Conservation (phyloP, 495 filamentous ascomycete species). For the Penicillium riverlandense region DNA sequence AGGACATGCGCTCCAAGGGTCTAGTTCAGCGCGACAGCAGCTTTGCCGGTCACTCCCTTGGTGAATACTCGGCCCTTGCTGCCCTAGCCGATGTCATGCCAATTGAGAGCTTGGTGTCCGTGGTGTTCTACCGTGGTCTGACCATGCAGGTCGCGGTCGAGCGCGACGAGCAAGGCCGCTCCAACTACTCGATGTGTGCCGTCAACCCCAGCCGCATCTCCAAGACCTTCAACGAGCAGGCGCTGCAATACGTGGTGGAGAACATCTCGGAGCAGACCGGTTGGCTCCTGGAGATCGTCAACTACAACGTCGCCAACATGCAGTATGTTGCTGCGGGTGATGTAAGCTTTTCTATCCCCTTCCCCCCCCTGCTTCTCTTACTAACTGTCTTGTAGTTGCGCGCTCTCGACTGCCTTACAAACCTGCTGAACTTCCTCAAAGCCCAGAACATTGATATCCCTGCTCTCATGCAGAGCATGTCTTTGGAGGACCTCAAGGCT, state of each 20-base stretch:
- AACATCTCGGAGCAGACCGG: constrained; percentile 86
- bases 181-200: constrained; percentile 98
- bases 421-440: constrained; percentile 90
- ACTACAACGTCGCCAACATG: constrained; percentile 97
- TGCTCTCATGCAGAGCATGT: constrained; percentile 76
- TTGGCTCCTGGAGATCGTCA: constrained; percentile 97
- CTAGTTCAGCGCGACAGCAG: constrained; percentile 92
- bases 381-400: constrained; percentile 52
- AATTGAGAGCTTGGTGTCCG: constrained; percentile 94
- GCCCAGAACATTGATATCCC: constrained; percentile 94
- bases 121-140: constrained; percentile 97
- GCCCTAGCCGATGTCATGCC: constrained; percentile 98
- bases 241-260: constrained; percentile 89
- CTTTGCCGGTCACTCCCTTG: constrained; percentile 96
- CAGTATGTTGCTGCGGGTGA: constrained; percentile 98
- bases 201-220: constrained; percentile 97
- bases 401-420: constrained; percentile 88
- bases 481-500: constrained; percentile 72
- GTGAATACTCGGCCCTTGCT: constrained; percentile 95
- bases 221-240: constrained; percentile 96
- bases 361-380: background rate
- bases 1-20: constrained; percentile 97
- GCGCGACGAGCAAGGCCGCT: constrained; percentile 84
- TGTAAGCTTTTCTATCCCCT: constrained; percentile 22
- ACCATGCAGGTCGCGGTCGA: constrained; percentile 99